Percentiles rank a stretch among this genome's conserved stretches.
Evolutionary conservation across 2,329 filamentous ascomycete species (phyloP).

Genomic region (Cytospora schulzeri): DNA sequence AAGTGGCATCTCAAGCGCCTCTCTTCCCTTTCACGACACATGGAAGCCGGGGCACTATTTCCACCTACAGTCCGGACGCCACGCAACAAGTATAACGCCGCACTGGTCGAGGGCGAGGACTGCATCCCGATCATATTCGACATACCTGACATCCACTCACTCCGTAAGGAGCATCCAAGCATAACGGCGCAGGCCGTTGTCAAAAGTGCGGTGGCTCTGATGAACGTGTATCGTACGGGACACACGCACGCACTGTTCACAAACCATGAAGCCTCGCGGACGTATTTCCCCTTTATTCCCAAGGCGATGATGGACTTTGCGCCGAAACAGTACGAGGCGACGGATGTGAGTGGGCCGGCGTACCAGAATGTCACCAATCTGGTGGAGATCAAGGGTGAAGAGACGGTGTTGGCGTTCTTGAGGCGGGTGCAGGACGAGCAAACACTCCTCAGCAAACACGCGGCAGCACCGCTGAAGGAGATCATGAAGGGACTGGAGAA

Average conservation of each 20-base stretch:
- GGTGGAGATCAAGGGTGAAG: constrained; percentile 5
- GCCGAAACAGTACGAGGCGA: constrained; percentile 24
- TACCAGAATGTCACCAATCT: constrained; percentile 29
- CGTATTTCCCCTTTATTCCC: constrained; percentile 27
- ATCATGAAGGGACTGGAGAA: constrained; percentile 21
- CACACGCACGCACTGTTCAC: constrained; percentile 30
- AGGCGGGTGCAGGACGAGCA: constrained; percentile 27
- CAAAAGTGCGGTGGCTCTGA: constrained; percentile 28
- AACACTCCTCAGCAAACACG: constrained; percentile 23
- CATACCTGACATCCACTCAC: constrained; percentile 19
- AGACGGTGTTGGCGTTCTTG: constrained; percentile 25
- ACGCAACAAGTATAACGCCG: constrained; percentile 10
- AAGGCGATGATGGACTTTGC: constrained; percentile 21
- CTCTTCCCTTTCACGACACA: constrained; percentile 10
- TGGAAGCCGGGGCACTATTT: constrained; percentile 6
- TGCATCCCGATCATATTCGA: constrained; percentile 26
- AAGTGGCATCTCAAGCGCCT: constrained; percentile 27
- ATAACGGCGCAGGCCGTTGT: constrained; percentile 24
- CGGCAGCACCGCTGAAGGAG: constrained; percentile 24
- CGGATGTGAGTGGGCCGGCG: constrained; percentile 29
- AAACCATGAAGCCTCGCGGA: constrained; percentile 28
- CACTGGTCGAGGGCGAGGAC: constrained; percentile 15
- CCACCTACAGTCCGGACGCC: constrained; percentile 9
- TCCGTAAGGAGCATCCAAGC: constrained; percentile 20
- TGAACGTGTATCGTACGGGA: constrained; percentile 28